phyloP scores from a whole-genome alignment of 441 rosid genomes.

The Viola pubescens region DNA sequence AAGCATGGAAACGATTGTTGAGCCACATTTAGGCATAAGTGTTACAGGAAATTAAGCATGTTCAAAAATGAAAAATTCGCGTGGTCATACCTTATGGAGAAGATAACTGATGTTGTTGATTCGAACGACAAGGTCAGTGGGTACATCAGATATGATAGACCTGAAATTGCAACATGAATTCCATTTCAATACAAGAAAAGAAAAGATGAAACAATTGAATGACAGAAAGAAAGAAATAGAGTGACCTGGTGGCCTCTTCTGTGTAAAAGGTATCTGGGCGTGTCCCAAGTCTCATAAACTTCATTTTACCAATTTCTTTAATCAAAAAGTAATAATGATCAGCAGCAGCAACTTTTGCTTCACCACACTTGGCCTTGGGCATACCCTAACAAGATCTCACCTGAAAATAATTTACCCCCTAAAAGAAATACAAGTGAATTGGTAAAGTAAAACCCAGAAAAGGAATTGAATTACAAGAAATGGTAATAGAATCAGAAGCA shows the following conservation, averaged over 20 bases:
- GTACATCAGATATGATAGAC: conserved; percentile 60
- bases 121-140: conserved; percentile 54
- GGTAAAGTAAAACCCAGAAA: not conserved
- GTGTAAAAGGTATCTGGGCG: conserved; percentile 85
- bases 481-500: conserved; percentile 4
- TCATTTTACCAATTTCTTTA: conserved; percentile 45
- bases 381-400: conserved; percentile 11
- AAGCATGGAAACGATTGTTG: no score
- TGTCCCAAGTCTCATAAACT: conserved; percentile 92
- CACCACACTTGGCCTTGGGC: conserved; percentile 1
- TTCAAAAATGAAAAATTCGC: no score
- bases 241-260: conserved; percentile 71
- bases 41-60: no score
- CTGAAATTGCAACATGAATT: conserved; percentile 31
- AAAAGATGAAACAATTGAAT: not conserved
- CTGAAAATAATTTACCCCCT: conserved; percentile 3
- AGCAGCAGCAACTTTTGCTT: conserved; percentile 11
- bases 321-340: conserved; percentile 10
- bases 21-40: no score
- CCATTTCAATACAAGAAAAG: not conserved
- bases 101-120: conserved; percentile 56
- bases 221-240: not conserved
- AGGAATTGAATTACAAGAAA: not conserved
- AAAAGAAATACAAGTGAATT: not conserved
- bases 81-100: conserved; percentile 68